Conservation (phyloP, 148 eudicot genomes). For the Suaeda aralocaspica region DNA sequence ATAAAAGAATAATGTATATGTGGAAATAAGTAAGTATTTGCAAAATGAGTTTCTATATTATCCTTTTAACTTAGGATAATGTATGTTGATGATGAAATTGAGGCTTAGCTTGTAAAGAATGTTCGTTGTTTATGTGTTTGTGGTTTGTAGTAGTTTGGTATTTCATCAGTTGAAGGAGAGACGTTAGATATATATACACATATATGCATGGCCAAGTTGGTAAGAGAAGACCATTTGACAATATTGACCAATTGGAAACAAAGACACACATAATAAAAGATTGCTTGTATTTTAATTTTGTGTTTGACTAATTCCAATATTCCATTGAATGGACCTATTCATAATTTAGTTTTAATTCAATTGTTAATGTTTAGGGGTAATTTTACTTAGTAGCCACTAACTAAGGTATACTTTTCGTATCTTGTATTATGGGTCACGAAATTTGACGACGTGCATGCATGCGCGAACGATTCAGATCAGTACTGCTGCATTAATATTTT, state of each 20-base stretch:
- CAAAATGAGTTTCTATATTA: not conserved
- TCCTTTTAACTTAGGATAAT: too few relatives aligned
- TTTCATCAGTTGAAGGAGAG: not conserved
- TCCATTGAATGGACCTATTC: constrained; percentile 27
- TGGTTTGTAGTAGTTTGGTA: not conserved
- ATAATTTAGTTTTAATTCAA: not conserved
- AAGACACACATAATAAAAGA: not conserved
- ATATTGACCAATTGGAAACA: constrained; percentile 15
- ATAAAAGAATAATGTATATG: too few relatives aligned
- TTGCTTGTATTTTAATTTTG: too few relatives aligned
- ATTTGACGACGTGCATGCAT: constrained; percentile 1
- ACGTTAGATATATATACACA: constrained; percentile 10
- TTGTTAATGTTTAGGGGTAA: not conserved
- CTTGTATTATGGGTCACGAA: constrained; percentile 8
- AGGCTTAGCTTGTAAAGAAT: not conserved
- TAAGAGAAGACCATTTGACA: constrained; percentile 8
- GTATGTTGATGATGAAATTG: not conserved
- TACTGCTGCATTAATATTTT: not conserved
- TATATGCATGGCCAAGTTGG: constrained; percentile 5
- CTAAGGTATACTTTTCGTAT: constrained; percentile 3
- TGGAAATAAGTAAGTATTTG: too few relatives aligned
- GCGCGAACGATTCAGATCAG: constrained; percentile 5
- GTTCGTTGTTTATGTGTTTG: not conserved
- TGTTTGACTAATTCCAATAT: constrained; percentile 10
- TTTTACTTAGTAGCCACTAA: not conserved